A percentile compares a stretch with the other conserved stretches of the same genome.
phyloP scores from a whole-genome alignment of 2,329 filamentous ascomycete genomes.

The Phaeosphaeria sp. region DNA sequence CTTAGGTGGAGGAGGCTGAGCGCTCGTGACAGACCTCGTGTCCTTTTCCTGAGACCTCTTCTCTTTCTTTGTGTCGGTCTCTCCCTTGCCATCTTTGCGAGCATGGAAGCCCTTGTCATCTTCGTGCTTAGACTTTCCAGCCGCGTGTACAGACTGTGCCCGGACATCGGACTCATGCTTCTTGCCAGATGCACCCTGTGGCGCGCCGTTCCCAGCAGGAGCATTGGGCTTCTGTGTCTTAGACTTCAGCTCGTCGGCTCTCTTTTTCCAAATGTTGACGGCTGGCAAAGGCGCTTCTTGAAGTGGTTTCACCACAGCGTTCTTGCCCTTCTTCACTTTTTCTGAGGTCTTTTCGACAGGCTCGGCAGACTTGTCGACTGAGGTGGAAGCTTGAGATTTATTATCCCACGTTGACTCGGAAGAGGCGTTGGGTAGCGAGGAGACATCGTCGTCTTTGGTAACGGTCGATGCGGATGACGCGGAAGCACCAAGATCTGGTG shows the following conservation, averaged over 20 bases:
- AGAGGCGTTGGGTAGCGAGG: constrained; percentile 67
- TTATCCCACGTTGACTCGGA: constrained; percentile 73
- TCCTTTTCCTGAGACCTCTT: constrained; percentile 42
- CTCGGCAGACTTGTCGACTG: constrained; percentile 66
- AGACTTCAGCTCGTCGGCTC: constrained; percentile 69
- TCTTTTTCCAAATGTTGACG: constrained; percentile 88
- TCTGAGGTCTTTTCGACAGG: constrained; percentile 60
- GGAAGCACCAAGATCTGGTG: constrained; percentile 62
- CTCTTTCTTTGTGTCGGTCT: constrained; percentile 36
- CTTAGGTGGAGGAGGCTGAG: constrained; percentile 66
- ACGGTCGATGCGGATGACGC: constrained; percentile 61
- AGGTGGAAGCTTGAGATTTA: constrained; percentile 68
- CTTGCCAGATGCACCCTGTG: constrained; percentile 24
- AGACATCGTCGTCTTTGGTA: constrained; percentile 66
- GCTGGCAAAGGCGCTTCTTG: constrained; percentile 81
- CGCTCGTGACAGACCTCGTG: constrained; percentile 24
- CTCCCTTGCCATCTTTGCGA: constrained; percentile 35
- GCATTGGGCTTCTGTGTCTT: constrained; percentile 57
- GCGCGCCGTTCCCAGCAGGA: constrained; percentile 32
- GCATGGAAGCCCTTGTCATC: constrained; percentile 34
- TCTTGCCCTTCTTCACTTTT: constrained; percentile 57
- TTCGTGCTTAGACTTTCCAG: constrained; percentile 29
- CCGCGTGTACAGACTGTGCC: constrained; percentile 26
- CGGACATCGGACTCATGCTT: constrained; percentile 30
- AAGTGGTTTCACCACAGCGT: constrained; percentile 63